Conservation (phyloP, 768 basidiomycete species). For the Gyrodon lividus region DNA sequence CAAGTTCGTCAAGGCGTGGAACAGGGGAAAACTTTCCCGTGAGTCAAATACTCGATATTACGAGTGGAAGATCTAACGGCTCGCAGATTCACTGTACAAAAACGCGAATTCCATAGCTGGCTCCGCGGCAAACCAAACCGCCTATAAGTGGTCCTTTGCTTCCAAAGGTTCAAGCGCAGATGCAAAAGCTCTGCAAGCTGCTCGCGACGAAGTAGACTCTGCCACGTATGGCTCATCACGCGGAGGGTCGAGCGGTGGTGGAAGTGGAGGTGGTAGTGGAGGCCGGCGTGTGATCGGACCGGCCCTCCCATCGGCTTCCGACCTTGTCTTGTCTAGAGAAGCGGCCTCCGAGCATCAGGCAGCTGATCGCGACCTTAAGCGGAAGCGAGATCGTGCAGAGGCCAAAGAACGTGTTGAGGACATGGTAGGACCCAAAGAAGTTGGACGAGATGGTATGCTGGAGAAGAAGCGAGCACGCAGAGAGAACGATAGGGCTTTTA, state of each 20-base stretch:
- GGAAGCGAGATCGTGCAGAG: conserved; percentile 66
- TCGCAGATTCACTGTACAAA: conserved; percentile 54
- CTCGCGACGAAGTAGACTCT: conserved; percentile 56
- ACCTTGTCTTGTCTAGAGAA: conserved; percentile 71
- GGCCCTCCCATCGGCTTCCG: conserved; percentile 64
- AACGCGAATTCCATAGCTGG: conserved; percentile 56
- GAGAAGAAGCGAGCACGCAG: conserved; percentile 81
- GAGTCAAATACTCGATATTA: conserved; percentile 1
- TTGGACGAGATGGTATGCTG: conserved; percentile 80
- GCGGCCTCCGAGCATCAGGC: conserved; percentile 48
- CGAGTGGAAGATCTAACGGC: not conserved
- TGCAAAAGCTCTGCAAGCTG: conserved; percentile 51
- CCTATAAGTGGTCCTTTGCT: conserved; percentile 87
- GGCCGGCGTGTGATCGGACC: conserved; percentile 60
- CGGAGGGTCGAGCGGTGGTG: conserved; percentile 7
- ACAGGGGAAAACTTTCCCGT: conserved; percentile 73
- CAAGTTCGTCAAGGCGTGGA: conserved; percentile 93
- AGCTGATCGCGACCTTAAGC: conserved; percentile 53
- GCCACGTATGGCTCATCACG: conserved; percentile 37
- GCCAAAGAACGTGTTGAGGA: conserved; percentile 74
- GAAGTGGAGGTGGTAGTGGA: conserved; percentile 28
- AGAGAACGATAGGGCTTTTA: conserved; percentile 67
- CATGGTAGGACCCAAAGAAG: conserved; percentile 72
- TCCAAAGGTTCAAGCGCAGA: conserved; percentile 63
- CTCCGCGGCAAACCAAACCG: conserved; percentile 67